Evolutionary conservation across 2,329 filamentous ascomycete species (phyloP), one percentile per base, ranked within the genome.

Genomic region (Cercospora janseana): DNA sequence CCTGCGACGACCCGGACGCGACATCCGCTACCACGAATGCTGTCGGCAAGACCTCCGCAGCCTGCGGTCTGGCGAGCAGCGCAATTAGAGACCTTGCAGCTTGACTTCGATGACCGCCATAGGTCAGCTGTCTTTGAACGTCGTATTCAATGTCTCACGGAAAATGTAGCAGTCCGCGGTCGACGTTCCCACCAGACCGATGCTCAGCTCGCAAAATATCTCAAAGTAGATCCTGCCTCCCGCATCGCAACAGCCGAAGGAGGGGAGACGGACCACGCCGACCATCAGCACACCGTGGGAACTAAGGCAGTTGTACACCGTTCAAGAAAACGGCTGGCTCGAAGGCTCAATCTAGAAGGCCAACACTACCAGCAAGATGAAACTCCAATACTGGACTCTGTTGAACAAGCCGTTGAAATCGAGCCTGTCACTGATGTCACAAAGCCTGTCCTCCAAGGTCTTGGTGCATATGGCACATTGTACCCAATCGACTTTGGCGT

Each of bases 401-500:
- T 43, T 7, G 37, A 28, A 28, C 24, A 41, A 8, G 37, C 23
- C 7, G 48, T 52, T 7, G 52, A 47, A 34, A 16, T 29, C 10
- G 34, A 38, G 12, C 26, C 37, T 4, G 2, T 23, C 15, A 20
- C 46, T 3, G 16, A 40, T 16, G 31, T 45, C 15, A 42, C 49
- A 15, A 40, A 35, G 29, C 38, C 43, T 5, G 31, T 54, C 2
- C 56, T 73, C 26, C 58, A 70, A 49, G 78, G 75, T 1, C 64
- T 83, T 2, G 72, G 68, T 24, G 67, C 71, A n/a, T 76, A 71
- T 57, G 75, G 74, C 23, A 71, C 71, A 3, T 68, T 68, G 15
- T 82, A 81, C 56, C 66, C 79, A 1, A 69, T 70, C 8, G 75
- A 77, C 54, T 83, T 83, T 51, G 76, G 78, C 44, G 65, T 80